Conservation (phyloP, 1,284 basidiomycete genomes). For the Cryptococcus sp. region DNA sequence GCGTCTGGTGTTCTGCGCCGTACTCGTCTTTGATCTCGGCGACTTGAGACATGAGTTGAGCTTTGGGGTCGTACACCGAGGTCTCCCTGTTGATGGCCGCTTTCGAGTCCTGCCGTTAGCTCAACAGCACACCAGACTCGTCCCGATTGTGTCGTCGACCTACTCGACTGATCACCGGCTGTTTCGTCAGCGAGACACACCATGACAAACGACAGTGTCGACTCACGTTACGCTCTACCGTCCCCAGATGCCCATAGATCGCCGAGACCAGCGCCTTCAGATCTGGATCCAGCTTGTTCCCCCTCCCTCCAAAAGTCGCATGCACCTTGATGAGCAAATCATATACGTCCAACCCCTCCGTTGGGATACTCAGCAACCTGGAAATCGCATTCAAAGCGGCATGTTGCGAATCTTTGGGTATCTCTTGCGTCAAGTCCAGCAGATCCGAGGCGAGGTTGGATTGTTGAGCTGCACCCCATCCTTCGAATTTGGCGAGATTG, state of each 20-base stretch:
- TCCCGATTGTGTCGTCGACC: constrained; percentile 1
- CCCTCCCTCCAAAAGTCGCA: constrained; percentile 23
- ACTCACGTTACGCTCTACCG: constrained; percentile 37
- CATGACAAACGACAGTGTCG: neutral
- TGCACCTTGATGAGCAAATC: constrained; percentile 30
- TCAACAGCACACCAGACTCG: neutral
- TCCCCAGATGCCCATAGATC: constrained; percentile 36
- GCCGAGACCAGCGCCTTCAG: constrained; percentile 29
- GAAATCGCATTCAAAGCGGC: constrained; percentile 33
- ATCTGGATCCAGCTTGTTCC: constrained; percentile 21
- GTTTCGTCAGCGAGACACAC: neutral
- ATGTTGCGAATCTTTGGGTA: constrained; percentile 35
- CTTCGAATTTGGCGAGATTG: constrained; percentile 34
- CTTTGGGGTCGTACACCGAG: constrained; percentile 20
- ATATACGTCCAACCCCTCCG: constrained; percentile 29
- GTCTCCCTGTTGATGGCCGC: constrained; percentile 35
- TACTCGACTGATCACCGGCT: constrained; percentile 36
- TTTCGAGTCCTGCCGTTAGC: constrained; percentile 31
- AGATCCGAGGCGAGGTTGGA: constrained; percentile 25
- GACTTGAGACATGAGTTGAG: constrained; percentile 21
- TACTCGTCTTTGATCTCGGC: constrained; percentile 26
- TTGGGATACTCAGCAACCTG: constrained; percentile 24
- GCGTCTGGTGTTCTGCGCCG: constrained; percentile 13
- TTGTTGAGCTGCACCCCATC: constrained; percentile 24
- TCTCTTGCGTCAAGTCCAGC: constrained; percentile 33